These are phyloP conservation scores for Calonectria hongkongensis DNA, from an alignment of 2,329 filamentous ascomycete genomes.

Conservation along the genomic window DNA sequence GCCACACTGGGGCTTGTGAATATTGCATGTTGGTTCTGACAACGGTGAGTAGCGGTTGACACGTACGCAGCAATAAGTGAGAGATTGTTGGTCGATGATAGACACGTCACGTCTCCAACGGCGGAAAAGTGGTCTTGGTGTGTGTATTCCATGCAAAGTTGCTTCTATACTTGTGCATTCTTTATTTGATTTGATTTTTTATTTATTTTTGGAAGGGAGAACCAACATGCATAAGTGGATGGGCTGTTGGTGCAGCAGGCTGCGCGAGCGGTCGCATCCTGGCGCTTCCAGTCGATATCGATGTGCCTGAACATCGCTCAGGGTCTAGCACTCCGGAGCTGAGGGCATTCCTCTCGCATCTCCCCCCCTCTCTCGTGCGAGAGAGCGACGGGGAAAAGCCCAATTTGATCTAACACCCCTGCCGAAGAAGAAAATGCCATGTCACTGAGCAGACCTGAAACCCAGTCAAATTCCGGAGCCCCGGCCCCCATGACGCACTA, in stretches of 20 bases:
- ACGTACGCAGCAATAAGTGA: constrained; percentile 3
- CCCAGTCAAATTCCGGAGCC: constrained; percentile 13
- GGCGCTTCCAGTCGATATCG: not conserved
- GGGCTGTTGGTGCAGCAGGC: not conserved
- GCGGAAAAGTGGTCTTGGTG: not conserved
- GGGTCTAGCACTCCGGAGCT: not conserved
- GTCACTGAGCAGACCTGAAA: constrained; percentile 33
- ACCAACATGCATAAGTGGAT: not conserved
- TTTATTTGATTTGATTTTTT: not conserved
- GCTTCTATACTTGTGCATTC: not conserved
- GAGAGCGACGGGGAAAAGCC: not conserved
- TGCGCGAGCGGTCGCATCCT: not conserved
- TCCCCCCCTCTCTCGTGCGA: constrained; percentile 7
- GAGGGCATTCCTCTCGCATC: constrained; percentile 21
- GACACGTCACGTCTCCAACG: not conserved
- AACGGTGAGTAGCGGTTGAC: constrained; percentile 8
- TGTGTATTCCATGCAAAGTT: not conserved
- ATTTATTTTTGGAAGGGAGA: not conserved
- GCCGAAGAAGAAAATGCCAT: constrained; percentile 23
- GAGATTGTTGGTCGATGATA: constrained; percentile 1
- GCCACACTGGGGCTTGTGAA: constrained; percentile 21
- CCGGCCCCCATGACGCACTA: constrained; percentile 27
- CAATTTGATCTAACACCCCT: not conserved
- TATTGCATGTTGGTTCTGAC: not conserved
- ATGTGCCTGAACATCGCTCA: not conserved